A percentile compares a stretch with the other conserved stretches of the same genome.
Conservation (phyloP, 495 filamentous ascomycete species). For the Coniosporium apollinis region DNA sequence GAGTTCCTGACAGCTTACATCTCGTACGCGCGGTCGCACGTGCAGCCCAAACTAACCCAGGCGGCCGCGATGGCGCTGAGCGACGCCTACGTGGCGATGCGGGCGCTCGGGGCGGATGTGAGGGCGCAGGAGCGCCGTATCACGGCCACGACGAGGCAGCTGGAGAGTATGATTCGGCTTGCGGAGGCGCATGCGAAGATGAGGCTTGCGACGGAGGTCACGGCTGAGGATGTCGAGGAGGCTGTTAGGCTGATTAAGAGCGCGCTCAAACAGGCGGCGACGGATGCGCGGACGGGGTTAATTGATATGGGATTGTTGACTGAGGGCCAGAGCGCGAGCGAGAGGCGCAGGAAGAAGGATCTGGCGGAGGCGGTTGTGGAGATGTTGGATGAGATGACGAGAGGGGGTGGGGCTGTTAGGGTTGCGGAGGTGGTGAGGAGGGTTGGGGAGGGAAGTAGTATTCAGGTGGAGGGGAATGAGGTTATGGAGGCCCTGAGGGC, state of each 20-base stretch:
- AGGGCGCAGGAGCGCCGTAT: constrained; percentile 87
- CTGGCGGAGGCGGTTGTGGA: constrained; percentile 62
- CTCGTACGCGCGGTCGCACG: constrained; percentile 80
- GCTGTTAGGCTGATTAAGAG: constrained; percentile 81
- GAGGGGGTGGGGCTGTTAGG: constrained; percentile 45
- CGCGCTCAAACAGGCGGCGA: constrained; percentile 93
- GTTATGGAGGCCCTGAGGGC: constrained; percentile 63
- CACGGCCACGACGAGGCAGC: constrained; percentile 87
- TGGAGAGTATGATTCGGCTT: constrained; percentile 94
- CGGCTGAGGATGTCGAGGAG: constrained; percentile 69
- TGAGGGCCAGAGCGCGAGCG: constrained; percentile 73
- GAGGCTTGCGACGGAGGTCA: constrained; percentile 64
- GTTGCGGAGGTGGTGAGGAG: constrained; percentile 58
- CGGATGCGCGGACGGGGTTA: constrained; percentile 73
- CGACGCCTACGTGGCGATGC: constrained; percentile 85
- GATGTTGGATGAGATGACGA: constrained; percentile 60
- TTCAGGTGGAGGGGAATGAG: constrained; percentile 55
- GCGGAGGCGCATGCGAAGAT: constrained; percentile 96
- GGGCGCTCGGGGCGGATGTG: constrained; percentile 87
- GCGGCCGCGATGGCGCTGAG: constrained; percentile 68
- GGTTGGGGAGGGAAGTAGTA: constrained; percentile 58
- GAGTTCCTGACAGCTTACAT: constrained; percentile 96
- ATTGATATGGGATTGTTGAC: constrained; percentile 95
- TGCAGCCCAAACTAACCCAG: constrained; percentile 63
- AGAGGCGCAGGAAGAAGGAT: constrained; percentile 64